Base-by-base conservation (phyloP, 1,139 yeast genomes). In the Protomyces lactucae-debilis region DNA sequence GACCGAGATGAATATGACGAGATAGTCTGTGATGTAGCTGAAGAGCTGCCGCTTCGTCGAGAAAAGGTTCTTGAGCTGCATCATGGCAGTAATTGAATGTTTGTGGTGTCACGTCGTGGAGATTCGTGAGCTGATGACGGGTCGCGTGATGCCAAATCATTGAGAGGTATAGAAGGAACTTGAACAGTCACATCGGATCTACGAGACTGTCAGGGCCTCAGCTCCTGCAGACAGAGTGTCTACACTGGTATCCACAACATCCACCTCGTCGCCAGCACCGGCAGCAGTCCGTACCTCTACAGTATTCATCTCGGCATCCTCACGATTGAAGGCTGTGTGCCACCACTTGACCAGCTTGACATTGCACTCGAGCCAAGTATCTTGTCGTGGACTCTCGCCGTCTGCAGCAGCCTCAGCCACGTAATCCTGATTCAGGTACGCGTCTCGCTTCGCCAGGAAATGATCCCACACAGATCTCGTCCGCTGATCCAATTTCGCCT, bases 381-480 rank as follows among this genome's bases (percentile, higher is more conserved):
- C 78, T 3, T 78, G 80, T 3, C 60, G 63, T 14, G 43, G 16
- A 3, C 6, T n/a, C n/a, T 61, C 64, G 18, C 74, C 77, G 1
- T 57, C 68, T 59, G 68, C 69, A 4, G 69, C 52, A 16, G 65
- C 23, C 23, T 14, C 36, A 16, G 51, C 21, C 4, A 66, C 67
- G 71, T 82, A 90, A 1, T 69, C 70, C 10, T 75, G 76, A 72
- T 88, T 89, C 1, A 79, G 74, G 72, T 91, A 93, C 73, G 90
- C 96, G n/a, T 74, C 75, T 32, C 80, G 81, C 40, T 97, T 78
- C 1, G 96, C 88, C 65, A 84, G 79, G 77, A 93, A 93, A 73
- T 93, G 91, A 75, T 91, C 96, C 99, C 99, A 93, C 0, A 88
- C 96, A 12, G 95, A 85, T 23, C 88, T 79, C 0, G 97, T 88